Conservation (phyloP, 768 basidiomycete genomes). For the Podaxis sp. region DNA sequence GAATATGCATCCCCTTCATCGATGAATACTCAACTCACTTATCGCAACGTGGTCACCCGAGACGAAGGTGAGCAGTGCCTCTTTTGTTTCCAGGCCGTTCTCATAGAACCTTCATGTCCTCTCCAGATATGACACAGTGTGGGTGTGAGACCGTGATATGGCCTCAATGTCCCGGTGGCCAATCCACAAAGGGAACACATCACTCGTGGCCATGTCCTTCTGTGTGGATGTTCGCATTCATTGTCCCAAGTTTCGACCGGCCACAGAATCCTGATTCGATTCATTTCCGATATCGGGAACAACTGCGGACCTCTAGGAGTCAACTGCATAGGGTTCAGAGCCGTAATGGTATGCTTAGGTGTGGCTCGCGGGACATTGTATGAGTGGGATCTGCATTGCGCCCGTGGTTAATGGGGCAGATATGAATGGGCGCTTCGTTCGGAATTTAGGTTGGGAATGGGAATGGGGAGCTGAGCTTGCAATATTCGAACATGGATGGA, state of each 20-base stretch:
- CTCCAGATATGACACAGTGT: not conserved
- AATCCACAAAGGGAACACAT: not conserved
- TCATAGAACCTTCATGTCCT: not conserved
- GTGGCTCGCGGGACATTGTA: not conserved
- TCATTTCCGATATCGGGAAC: conserved; percentile 17
- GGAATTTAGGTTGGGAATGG: not conserved
- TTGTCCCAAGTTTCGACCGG: not conserved
- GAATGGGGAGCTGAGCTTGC: not conserved
- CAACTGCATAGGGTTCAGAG: not conserved
- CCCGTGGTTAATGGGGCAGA: not conserved
- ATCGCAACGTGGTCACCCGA: conserved; percentile 7
- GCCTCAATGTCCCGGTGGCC: not conserved
- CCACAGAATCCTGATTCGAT: not conserved
- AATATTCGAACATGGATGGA: not conserved
- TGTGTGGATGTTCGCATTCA: not conserved
- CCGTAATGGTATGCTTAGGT: not conserved
- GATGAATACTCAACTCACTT: not conserved
- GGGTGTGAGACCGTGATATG: not conserved
- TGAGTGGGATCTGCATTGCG: not conserved
- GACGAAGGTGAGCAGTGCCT: not conserved
- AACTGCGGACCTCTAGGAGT: not conserved
- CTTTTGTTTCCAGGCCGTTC: not conserved
- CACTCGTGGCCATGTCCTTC: not conserved
- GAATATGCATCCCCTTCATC: not conserved
- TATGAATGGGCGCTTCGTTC: not conserved